Evolutionary conservation across 352 stramenopile genomes (phyloP), one percentile per base, ranked within the genome.

Genomic region (Pythium insidiosum): DNA sequence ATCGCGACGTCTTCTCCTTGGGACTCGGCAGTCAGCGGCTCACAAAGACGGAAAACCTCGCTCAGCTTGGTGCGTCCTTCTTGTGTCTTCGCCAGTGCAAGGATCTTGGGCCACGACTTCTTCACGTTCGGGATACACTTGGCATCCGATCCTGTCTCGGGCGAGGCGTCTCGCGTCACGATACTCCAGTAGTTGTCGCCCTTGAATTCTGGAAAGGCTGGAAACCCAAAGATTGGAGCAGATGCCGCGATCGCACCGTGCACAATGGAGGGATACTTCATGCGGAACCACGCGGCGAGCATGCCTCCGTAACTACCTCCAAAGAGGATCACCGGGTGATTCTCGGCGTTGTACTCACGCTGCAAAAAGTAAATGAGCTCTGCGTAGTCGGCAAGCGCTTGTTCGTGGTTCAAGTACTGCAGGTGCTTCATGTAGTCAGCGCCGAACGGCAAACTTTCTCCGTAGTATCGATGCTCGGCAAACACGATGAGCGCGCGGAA

Each of bases 401-500:
- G 93, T 13, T 96, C 84, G 30, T 93, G 80, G 24, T 69, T 92
- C 11, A 93, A 65, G 46, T 91, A 97, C 12, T 63, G 58, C 18
- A 97, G 44, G 43, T 93, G 60, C 53, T 68, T 66, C 62, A 81
- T 76, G 41, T 74, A 85, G 44, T 79, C 63, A 6, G 39, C 53
- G 0, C 68, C 73, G 34, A 94, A 91, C 18, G 88, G 89, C 12
- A 94, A 57, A 35, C 77, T 94, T 47, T 88, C 66, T 39, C 94
- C 95, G 57, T 98, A 97, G 66, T 97, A 98, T 0, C 95, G 84
- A 63, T 98, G 95, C 59, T 98, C 95, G 0, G 86, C 88, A 63
- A 97, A 98, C 12, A 98, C 90, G 5, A 98, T 53, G 4, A 95
- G 60, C 7, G 93, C 91, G 24, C 83, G 72, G 46, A 98, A 95